phyloP scores from a whole-genome alignment of 2,329 filamentous ascomycete genomes.

The Ramularia endophylla region DNA sequence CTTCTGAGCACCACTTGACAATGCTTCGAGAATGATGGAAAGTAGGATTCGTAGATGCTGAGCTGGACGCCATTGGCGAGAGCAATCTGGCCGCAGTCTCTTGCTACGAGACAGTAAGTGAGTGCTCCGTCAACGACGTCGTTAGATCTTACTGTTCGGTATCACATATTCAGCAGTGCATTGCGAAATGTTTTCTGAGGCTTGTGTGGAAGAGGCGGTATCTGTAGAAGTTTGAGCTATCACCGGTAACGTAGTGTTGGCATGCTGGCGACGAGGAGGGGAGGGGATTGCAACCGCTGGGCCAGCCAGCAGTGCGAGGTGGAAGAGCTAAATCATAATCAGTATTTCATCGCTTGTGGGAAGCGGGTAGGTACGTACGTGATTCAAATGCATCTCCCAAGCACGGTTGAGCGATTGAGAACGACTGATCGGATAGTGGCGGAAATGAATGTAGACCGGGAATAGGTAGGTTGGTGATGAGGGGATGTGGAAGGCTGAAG shows the following conservation, averaged over 20 bases:
- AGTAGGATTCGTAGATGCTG: constrained; percentile 11
- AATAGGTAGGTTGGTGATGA: constrained; percentile 1
- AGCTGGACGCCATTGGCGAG: constrained; percentile 12
- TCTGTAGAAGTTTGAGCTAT: constrained; percentile 18
- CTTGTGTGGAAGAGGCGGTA: background rate
- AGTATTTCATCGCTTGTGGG: background rate
- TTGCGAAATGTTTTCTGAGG: constrained; percentile 1
- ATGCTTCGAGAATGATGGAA: constrained; percentile 9
- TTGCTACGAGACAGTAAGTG: constrained; percentile 3
- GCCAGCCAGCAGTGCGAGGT: constrained; percentile 9
- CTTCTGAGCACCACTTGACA: constrained; percentile 13
- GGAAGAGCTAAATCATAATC: constrained; percentile 8
- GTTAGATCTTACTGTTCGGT: background rate
- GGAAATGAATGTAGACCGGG: no score
- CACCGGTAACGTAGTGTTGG: constrained; percentile 9
- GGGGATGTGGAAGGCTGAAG: constrained; percentile 10
- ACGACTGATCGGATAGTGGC: no score
- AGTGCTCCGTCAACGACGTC: background rate
- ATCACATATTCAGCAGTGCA: constrained; percentile 4
- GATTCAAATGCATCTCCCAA: constrained; percentile 2
- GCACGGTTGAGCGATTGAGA: background rate
- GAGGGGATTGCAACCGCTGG: constrained; percentile 7
- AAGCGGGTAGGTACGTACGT: constrained; percentile 7
- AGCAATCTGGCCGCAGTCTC: constrained; percentile 15
- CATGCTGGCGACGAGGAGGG: constrained; percentile 6